Base-by-base conservation (phyloP, 1,284 basidiomycete species). In the Sphagnurus paluster region DNA sequence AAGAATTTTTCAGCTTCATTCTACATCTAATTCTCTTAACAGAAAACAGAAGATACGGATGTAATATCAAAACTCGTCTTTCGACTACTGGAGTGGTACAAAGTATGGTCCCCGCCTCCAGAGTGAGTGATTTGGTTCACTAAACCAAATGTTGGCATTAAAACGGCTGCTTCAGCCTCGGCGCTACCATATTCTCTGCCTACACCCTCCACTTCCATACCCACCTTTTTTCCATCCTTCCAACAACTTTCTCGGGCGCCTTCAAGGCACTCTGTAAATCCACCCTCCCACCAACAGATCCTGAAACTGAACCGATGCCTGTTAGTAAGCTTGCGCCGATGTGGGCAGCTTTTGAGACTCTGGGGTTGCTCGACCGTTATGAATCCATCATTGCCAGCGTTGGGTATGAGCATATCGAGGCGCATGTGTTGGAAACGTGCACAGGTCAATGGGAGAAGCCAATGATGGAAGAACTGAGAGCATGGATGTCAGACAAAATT, bases 331-430 rank as follows among this genome's bases (percentile, higher is more conserved):
- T 64, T 34, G 61, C 56, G 3, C 58, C 50, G 52, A 62, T 79
- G 21, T 90, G 86, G 86, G 69, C 68, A 13, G 72, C 79, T 0
- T 84, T 93, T 37, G 84, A 88, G 42, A 70, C 76, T 1, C 75
- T 97, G 0, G 89, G 89, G 2, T 71, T 96, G 10, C 72, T 93
- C 23, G 89, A 93, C 49, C 80, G 92, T 23, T 95, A 91, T 60
- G 90, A 94, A 54, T 82, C 83, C 2, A 81, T 93, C 42, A 79
- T 97, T 20, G 84, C 87, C 21, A 83, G 82, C 46, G 86, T 94
- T 2, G 88, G 90, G 24, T 92, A 93, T 56, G 86, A 90, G 55
- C 82, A 84, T 54, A 93, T 97, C 49, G 89, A 93, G 58, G 64
- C 70, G 5, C 76, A 90, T 42, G 84, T 94, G 0, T 52, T 77